These are phyloP conservation scores for Cercospora citrullina DNA, from an alignment of 2,329 filamentous ascomycete genomes.

Conservation along the genomic window DNA sequence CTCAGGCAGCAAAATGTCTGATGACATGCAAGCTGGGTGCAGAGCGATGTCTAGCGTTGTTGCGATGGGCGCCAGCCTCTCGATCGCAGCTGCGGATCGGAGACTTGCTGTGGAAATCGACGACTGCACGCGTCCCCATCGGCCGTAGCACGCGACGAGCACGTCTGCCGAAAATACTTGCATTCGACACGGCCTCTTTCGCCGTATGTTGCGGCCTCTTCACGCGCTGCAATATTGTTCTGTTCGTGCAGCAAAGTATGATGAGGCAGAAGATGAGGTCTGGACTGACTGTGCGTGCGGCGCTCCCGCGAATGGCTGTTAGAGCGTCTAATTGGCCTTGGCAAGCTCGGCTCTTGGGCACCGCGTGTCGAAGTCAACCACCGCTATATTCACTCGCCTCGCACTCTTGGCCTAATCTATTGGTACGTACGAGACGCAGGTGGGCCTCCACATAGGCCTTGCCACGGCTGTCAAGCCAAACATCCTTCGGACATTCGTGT, in stretches of 20 bases:
- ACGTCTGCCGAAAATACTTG: not conserved
- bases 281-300: not conserved
- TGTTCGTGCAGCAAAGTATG: not conserved
- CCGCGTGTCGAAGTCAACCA: not conserved
- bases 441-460: not conserved
- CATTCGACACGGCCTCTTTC: not conserved
- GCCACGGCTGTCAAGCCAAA: not conserved
- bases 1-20: constrained; percentile 10
- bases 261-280: not conserved
- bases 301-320: not conserved
- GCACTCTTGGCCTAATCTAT: not conserved
- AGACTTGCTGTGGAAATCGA: not conserved
- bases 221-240: not conserved
- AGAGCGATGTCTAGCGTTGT: not conserved
- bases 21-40: constrained; percentile 11
- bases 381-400: not conserved
- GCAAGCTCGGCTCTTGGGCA: not conserved
- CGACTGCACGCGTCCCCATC: not conserved
- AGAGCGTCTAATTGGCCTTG: not conserved
- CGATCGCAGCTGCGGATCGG: constrained; percentile 9
- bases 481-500: not conserved
- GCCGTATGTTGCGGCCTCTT: not conserved
- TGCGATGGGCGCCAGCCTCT: constrained; percentile 6
- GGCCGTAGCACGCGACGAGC: not conserved
- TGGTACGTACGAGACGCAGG: not conserved